Evolutionary conservation across 2,329 filamentous ascomycete species (phyloP).

Genomic region (Trichoderma gracile): DNA sequence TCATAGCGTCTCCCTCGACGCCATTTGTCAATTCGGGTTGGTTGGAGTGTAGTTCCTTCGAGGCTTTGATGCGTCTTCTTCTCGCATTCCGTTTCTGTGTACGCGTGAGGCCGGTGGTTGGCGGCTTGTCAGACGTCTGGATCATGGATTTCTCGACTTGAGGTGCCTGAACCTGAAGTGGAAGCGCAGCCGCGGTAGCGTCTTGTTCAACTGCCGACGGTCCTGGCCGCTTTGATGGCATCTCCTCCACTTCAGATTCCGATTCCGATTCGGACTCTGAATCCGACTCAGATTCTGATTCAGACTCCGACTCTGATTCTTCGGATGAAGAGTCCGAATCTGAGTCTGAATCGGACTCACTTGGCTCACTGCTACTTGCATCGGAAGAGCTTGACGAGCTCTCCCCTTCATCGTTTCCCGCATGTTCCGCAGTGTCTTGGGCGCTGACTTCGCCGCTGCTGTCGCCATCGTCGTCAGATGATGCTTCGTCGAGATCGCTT

Average conservation of each 20-base stretch:
- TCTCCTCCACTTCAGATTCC: slow-evolving; percentile 40
- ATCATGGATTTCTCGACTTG: too few relatives aligned
- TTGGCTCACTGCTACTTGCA: slow-evolving; percentile 25
- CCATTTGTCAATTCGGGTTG: slow-evolving; percentile 28
- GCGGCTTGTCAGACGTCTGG: slow-evolving; percentile 25
- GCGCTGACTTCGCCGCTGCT: background rate
- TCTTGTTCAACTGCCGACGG: background rate
- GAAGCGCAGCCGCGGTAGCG: background rate
- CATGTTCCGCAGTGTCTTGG: slow-evolving; percentile 19
- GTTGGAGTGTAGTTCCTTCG: slow-evolving; percentile 23
- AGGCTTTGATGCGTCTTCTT: slow-evolving; percentile 43
- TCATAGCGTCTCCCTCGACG: slow-evolving; percentile 15
- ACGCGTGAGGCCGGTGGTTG: slow-evolving; percentile 40
- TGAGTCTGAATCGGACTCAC: slow-evolving; percentile 27
- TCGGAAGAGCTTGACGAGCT: slow-evolving; percentile 12
- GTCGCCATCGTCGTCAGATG: slow-evolving; percentile 25
- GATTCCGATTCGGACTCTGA: slow-evolving; percentile 32
- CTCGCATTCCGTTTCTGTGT: slow-evolving; percentile 57
- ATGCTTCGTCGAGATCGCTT: background rate
- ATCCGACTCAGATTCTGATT: slow-evolving; percentile 37
- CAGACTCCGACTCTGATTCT: slow-evolving; percentile 31
- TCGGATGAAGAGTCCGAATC: slow-evolving; percentile 32
- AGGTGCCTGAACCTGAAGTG: background rate
- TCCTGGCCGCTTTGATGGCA: slow-evolving; percentile 38
- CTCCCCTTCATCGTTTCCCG: background rate